Percentiles rank a stretch among this genome's conserved stretches.
Conservation (phyloP, 2,329 filamentous ascomycete species). For the Byssochlamys sp. region DNA sequence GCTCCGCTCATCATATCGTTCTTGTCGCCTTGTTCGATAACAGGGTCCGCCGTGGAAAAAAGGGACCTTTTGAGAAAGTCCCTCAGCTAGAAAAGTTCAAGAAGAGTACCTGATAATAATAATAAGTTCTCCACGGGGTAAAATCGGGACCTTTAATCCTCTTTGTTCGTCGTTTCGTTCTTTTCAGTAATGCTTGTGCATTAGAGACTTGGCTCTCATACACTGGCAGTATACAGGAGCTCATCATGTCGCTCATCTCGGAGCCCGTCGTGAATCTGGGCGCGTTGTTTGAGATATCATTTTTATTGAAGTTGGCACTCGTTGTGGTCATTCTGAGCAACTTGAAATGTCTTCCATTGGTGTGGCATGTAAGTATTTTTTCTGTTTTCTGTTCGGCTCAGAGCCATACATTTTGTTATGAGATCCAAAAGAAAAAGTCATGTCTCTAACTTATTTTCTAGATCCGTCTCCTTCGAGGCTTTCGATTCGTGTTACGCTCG, state of each 20-base stretch:
- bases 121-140: not conserved
- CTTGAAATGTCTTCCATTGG: constrained; percentile 8
- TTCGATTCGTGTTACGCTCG: constrained; percentile 7
- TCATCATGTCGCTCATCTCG: constrained; percentile 3
- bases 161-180: not conserved
- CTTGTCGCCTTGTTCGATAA: not conserved
- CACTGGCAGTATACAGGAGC: not conserved
- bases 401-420: not conserved
- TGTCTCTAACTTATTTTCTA: constrained; percentile 4
- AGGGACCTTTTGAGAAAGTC: not conserved
- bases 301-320: constrained; percentile 5
- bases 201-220: not conserved
- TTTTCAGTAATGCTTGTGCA: not conserved
- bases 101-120: not conserved
- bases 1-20: not conserved
- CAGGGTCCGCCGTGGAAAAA: not conserved
- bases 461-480: constrained; percentile 8
- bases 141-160: not conserved
- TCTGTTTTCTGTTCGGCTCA: not conserved
- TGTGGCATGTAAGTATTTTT: constrained; percentile 9
- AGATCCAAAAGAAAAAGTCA: not conserved
- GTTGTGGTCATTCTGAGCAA: constrained; percentile 5
- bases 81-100: not conserved
- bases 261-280: constrained; percentile 5
- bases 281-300: constrained; percentile 4